phyloP scores from a whole-genome alignment of 305 asterid genomes.

The Caryopteris hybrid region DNA sequence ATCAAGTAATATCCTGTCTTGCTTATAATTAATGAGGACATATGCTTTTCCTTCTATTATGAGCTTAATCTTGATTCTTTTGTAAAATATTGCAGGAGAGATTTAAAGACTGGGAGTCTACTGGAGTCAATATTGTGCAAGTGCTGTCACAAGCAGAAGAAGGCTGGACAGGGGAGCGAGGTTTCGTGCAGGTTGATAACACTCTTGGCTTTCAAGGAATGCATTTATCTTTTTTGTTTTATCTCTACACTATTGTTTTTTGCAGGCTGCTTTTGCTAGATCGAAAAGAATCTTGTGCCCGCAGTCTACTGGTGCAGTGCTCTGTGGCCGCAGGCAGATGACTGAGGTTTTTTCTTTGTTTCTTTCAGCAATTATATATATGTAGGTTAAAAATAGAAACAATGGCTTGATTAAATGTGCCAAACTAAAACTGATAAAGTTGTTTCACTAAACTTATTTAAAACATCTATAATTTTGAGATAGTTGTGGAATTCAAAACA shows the following conservation, averaged over 20 bases:
- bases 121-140: constrained; percentile 70
- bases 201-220: neutral
- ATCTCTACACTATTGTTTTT: constrained; percentile 17
- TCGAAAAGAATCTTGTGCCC: constrained; percentile 58
- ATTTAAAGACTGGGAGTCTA: constrained; percentile 73
- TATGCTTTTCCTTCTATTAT: neutral
- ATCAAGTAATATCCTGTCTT: constrained; percentile 50
- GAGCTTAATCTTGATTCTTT: neutral
- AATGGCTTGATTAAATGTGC: too few relatives aligned
- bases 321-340: constrained; percentile 90
- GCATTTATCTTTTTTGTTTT: neutral
- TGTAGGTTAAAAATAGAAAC: neutral
- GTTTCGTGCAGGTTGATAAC: constrained; percentile 67
- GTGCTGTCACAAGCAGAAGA: constrained; percentile 83
- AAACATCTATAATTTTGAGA: too few relatives aligned
- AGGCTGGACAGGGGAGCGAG: constrained; percentile 70
- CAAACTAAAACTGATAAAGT: too few relatives aligned
- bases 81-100: constrained; percentile 46
- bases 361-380: neutral
- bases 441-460: too few relatives aligned
- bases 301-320: constrained; percentile 75
- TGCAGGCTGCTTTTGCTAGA: constrained; percentile 82
- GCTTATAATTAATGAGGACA: neutral
- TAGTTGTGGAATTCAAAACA: too few relatives aligned
- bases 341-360: constrained; percentile 61